These are phyloP conservation scores for Venturia nashicola DNA, from an alignment of 2,329 filamentous ascomycete species.

Conservation along the genomic window DNA sequence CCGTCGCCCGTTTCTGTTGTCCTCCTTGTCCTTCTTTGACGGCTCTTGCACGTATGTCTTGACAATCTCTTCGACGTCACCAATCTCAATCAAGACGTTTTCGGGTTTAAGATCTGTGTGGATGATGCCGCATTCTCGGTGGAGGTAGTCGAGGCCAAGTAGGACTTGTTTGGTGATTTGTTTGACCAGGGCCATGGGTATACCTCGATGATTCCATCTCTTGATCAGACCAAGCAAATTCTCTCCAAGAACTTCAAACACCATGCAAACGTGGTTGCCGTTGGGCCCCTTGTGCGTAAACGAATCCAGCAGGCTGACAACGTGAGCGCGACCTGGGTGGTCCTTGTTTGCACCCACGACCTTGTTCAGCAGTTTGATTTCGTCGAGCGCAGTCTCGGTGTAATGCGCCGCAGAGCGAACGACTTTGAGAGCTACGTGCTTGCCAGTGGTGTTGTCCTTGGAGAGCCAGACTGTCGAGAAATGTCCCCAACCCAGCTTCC, in stretches of 20 bases:
- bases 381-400: conserved; percentile 95
- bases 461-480: conserved; percentile 92
- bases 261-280: conserved; percentile 96
- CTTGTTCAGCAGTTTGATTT: conserved; percentile 95
- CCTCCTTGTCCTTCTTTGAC: conserved; percentile 60
- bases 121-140: conserved; percentile 96
- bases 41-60: conserved; percentile 83
- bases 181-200: conserved; percentile 92
- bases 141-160: conserved; percentile 87
- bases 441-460: conserved; percentile 74
- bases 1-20: conserved; percentile 81
- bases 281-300: conserved; percentile 98
- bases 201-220: conserved; percentile 94
- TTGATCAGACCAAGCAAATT: conserved; percentile 93
- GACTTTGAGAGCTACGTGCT: conserved; percentile 95
- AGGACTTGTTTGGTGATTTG: conserved; percentile 98
- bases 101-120: conserved; percentile 97
- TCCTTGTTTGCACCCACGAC: conserved; percentile 92
- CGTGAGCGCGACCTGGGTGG: conserved; percentile 87
- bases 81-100: conserved; percentile 97
- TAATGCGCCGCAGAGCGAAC: conserved; percentile 97
- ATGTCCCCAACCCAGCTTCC: conserved; percentile 95
- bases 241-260: conserved; percentile 94
- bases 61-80: conserved; percentile 96
- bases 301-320: conserved; percentile 89